These are phyloP conservation scores for Parastagonospora nodorum DNA, from an alignment of 2,329 filamentous ascomycete genomes.

Conservation along the genomic window DNA sequence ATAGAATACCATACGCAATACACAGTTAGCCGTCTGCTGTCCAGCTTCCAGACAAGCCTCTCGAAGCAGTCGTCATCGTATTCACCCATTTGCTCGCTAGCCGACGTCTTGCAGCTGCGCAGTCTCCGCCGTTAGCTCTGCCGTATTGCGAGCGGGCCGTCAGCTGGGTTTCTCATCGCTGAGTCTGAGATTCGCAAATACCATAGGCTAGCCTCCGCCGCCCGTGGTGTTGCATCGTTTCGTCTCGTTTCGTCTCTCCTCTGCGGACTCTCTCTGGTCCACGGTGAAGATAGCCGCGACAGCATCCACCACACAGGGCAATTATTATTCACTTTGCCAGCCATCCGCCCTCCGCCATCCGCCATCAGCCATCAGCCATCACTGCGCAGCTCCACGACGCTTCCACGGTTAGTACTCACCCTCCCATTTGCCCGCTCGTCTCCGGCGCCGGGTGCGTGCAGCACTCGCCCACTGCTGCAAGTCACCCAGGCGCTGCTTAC, in stretches of 20 bases:
- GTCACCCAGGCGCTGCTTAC: slow-evolving; percentile 8
- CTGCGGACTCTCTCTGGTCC: too few species aligned
- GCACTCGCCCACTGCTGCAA: slow-evolving; percentile 8
- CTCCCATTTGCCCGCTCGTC: too few species aligned
- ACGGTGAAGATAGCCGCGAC: neutral
- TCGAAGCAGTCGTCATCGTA: slow-evolving; percentile 15
- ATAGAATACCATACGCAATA: neutral
- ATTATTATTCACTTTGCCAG: too few species aligned
- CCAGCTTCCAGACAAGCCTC: too few species aligned
- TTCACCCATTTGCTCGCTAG: slow-evolving; percentile 20
- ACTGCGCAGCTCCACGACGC: too few species aligned
- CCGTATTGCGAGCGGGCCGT: slow-evolving; percentile 22
- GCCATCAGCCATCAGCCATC: too few species aligned
- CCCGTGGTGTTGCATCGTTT: neutral
- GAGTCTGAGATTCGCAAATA: slow-evolving; percentile 15
- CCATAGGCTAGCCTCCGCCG: neutral
- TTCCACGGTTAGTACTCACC: too few species aligned
- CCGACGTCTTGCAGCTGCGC: slow-evolving; percentile 8
- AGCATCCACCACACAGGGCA: neutral
- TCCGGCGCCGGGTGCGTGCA: neutral
- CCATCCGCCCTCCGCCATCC: too few species aligned
- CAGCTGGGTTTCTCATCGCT: slow-evolving; percentile 16
- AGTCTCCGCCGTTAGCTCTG: slow-evolving; percentile 10
- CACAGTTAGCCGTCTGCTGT: neutral
- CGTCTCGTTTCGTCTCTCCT: too few species aligned